Evolutionary conservation across 148 eudicot genomes (phyloP).

Genomic region (Suaeda aralocaspica): DNA sequence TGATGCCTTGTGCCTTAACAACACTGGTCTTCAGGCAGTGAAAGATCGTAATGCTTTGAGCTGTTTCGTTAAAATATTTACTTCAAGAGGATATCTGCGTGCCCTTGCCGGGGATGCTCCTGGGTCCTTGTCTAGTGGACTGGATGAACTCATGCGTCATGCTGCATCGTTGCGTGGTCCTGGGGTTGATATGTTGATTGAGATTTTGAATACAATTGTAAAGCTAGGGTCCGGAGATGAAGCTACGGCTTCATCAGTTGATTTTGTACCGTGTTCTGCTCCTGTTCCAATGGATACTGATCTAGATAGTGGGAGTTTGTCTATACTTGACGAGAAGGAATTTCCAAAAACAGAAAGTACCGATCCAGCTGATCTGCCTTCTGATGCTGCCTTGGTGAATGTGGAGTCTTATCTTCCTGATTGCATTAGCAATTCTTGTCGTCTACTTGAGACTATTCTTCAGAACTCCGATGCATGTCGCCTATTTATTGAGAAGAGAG

Average conservation of each 20-base stretch:
- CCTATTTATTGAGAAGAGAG: conserved; percentile 84
- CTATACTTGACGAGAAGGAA: conserved; percentile 36
- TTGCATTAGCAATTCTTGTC: conserved; percentile 76
- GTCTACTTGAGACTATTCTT: conserved; percentile 86
- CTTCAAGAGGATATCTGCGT: conserved; percentile 72
- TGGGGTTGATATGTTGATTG: conserved; percentile 92
- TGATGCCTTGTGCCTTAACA: conserved; percentile 93
- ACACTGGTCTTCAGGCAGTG: conserved; percentile 87
- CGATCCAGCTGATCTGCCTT: conserved; percentile 42
- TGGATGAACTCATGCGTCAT: conserved; percentile 99
- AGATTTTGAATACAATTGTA: conserved; percentile 58
- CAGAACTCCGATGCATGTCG: conserved; percentile 93
- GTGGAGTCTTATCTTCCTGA: conserved; percentile 80
- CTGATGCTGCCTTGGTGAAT: conserved; percentile 45
- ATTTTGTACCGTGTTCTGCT: conserved; percentile 37
- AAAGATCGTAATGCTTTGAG: conserved; percentile 84
- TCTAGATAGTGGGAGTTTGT: conserved; percentile 41
- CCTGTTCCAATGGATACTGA: conserved; percentile 93
- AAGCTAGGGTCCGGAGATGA: conserved; percentile 68
- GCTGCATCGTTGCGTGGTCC: conserved; percentile 75
- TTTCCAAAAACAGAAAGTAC: conserved; percentile 35
- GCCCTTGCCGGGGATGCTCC: conserved; percentile 82
- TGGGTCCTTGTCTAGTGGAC: conserved; percentile 77
- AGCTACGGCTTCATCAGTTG: conserved; percentile 39
- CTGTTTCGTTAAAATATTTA: conserved; percentile 95